phyloP scores from a whole-genome alignment of 176 grass and related monocot genomes.

The Elaeis guineensis region DNA sequence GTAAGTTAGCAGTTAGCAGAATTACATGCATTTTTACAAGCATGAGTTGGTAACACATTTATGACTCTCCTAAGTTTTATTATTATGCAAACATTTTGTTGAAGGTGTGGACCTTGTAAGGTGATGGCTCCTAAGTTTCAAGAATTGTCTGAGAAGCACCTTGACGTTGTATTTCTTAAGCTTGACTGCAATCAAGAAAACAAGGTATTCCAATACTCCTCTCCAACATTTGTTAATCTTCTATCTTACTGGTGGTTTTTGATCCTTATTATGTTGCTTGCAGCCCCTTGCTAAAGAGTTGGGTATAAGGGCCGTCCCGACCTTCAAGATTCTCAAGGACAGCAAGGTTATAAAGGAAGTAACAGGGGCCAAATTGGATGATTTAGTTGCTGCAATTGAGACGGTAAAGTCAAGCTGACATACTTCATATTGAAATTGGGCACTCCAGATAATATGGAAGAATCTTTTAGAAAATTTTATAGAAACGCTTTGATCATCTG shows the following conservation, averaged over 20 bases:
- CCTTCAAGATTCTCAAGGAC: slow-evolving; percentile 92
- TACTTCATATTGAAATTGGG: background rate
- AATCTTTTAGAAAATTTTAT: no score
- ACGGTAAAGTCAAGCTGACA: slow-evolving; percentile 53
- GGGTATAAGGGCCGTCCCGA: slow-evolving; percentile 78
- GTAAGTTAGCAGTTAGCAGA: no score
- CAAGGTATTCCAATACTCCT: slow-evolving; percentile 32
- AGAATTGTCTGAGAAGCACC: slow-evolving; percentile 82
- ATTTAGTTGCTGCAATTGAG: slow-evolving; percentile 53
- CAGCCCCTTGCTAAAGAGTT: slow-evolving; percentile 84
- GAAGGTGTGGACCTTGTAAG: slow-evolving; percentile 97
- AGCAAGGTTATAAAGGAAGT: slow-evolving; percentile 80
- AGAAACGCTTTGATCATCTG: no score
- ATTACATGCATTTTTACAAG: no score
- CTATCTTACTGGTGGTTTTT: background rate
- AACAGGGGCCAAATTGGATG: slow-evolving; percentile 82
- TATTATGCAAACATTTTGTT: background rate
- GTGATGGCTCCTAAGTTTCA: slow-evolving; percentile 78
- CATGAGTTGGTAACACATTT: no score
- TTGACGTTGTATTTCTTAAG: slow-evolving; percentile 79
- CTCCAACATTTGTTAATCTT: slow-evolving; percentile 1
- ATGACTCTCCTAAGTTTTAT: no score
- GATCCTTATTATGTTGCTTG: slow-evolving; percentile 17
- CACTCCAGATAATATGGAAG: no score
- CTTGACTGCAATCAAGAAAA: slow-evolving; percentile 99